Conservation (phyloP, 2,329 filamentous ascomycete species). For the Aspergillus udagawae region DNA sequence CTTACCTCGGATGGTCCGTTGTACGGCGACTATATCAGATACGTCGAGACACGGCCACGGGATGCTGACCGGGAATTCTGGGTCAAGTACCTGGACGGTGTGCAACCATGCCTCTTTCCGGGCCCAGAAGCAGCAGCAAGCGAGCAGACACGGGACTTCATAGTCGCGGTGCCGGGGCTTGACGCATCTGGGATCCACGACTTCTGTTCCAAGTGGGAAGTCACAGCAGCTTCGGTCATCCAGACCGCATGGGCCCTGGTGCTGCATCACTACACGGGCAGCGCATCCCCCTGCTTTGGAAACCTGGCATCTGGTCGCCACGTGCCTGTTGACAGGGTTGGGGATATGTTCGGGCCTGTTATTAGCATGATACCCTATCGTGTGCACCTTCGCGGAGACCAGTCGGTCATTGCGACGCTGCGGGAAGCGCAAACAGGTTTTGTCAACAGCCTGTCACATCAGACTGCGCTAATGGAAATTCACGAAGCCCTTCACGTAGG, state of each 20-base stretch:
- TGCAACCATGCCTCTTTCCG: background rate
- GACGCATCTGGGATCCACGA: background rate
- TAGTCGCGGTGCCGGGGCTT: slow-evolving; percentile 22
- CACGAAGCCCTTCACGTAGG: slow-evolving; percentile 1
- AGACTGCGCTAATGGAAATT: background rate
- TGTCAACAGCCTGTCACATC: slow-evolving; percentile 6
- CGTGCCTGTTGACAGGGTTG: slow-evolving; percentile 28
- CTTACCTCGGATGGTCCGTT: background rate
- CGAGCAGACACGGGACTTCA: background rate
- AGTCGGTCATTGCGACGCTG: background rate
- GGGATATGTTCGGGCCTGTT: slow-evolving; percentile 35
- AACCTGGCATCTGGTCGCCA: slow-evolving; percentile 41
- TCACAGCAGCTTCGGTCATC: slow-evolving; percentile 29
- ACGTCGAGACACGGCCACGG: background rate
- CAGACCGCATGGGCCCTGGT: slow-evolving; percentile 38
- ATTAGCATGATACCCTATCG: slow-evolving; percentile 12
- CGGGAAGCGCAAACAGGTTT: slow-evolving; percentile 2
- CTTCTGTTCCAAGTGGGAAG: slow-evolving; percentile 8
- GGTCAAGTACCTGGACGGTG: background rate
- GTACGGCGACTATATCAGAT: slow-evolving; percentile 1
- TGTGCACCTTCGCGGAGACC: slow-evolving; percentile 1
- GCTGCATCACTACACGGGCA: slow-evolving; percentile 31
- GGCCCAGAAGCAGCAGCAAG: background rate
- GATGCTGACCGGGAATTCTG: background rate
- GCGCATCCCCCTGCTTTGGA: slow-evolving; percentile 38